Evolutionary conservation across 495 filamentous ascomycete genomes (phyloP).

Genomic region (Daldinia loculata): DNA sequence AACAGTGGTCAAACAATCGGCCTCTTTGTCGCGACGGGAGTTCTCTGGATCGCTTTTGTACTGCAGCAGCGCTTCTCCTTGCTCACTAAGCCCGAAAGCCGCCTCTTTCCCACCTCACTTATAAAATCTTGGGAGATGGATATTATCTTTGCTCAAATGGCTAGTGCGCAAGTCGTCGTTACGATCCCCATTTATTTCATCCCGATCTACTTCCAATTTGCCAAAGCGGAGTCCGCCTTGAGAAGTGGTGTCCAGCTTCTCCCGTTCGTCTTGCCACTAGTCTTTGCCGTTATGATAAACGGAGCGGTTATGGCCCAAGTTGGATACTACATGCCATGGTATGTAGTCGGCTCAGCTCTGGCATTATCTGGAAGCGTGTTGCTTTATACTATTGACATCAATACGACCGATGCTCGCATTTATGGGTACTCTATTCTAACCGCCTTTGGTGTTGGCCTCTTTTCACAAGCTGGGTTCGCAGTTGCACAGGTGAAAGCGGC

Average conservation of each 20-base stretch:
- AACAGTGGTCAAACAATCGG: conserved; percentile 57
- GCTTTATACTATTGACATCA: conserved; percentile 46
- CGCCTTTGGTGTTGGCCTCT: conserved; percentile 57
- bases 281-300: conserved; percentile 48
- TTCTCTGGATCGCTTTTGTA: conserved; percentile 58
- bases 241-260: conserved; percentile 54
- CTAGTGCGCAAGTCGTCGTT: neutral
- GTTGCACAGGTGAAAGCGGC: neutral
- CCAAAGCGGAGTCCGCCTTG: conserved; percentile 46
- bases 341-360: conserved; percentile 55
- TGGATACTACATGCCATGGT: conserved; percentile 67
- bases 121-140: conserved; percentile 28
- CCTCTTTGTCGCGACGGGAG: conserved; percentile 57
- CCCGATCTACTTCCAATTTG: conserved; percentile 59
- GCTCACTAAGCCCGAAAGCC: conserved; percentile 51
- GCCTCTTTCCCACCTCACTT: conserved; percentile 62
- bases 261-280: conserved; percentile 58
- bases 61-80: conserved; percentile 58
- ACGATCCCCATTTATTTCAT: conserved; percentile 59
- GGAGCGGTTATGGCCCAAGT: conserved; percentile 57
- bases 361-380: conserved; percentile 50
- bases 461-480: conserved; percentile 24
- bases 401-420: conserved; percentile 45
- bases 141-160: neutral
- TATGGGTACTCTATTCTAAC: conserved; percentile 62